Percentiles rank a stretch among this genome's conserved stretches.
These are phyloP conservation scores for Globisporangium orthogonon DNA, from an alignment of 352 stramenopile genomes.

Conservation along the genomic window DNA sequence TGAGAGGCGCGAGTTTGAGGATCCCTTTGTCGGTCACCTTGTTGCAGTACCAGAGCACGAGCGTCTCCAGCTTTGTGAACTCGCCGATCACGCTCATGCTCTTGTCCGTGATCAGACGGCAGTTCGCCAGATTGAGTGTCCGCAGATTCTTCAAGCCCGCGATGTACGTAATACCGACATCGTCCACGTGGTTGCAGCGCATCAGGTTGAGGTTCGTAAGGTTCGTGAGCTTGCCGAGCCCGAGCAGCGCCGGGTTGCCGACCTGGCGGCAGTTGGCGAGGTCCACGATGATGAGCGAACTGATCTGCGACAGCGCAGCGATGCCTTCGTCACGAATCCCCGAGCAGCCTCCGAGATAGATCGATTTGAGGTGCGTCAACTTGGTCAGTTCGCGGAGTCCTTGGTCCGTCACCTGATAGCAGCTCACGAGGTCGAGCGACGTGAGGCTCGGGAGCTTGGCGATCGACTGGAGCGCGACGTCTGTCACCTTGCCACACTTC, in stretches of 20 bases:
- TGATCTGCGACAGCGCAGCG: slow-evolving; percentile 29
- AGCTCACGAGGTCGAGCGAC: slow-evolving; percentile 74
- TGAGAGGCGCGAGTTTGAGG: slow-evolving; percentile 25
- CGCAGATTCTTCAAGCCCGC: slow-evolving; percentile 35
- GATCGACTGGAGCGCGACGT: slow-evolving; percentile 41
- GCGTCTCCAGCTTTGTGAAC: slow-evolving; percentile 44
- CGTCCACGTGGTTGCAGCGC: slow-evolving; percentile 70
- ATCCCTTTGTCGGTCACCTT: slow-evolving; percentile 71
- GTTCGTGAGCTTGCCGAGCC: slow-evolving; percentile 44
- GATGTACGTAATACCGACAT: slow-evolving; percentile 41
- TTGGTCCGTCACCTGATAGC: slow-evolving; percentile 57
- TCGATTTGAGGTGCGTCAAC: slow-evolving; percentile 44
- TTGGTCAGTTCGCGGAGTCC: slow-evolving; percentile 32
- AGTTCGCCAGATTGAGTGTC: slow-evolving; percentile 79
- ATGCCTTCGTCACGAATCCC: slow-evolving; percentile 58
- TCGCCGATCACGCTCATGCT: slow-evolving; percentile 31
- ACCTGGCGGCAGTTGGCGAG: slow-evolving; percentile 73
- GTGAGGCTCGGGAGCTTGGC: slow-evolving; percentile 44
- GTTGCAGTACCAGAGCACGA: slow-evolving; percentile 84
- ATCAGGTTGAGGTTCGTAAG: slow-evolving; percentile 76
- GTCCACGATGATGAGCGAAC: slow-evolving; percentile 52
- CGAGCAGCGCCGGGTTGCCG: slow-evolving; percentile 47
- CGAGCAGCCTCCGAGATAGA: slow-evolving; percentile 59
- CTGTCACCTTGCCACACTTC: slow-evolving; percentile 73
- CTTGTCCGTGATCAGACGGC: slow-evolving; percentile 63